Conservation (phyloP, 2,329 filamentous ascomycete genomes). For the Phialophora chinensis region DNA sequence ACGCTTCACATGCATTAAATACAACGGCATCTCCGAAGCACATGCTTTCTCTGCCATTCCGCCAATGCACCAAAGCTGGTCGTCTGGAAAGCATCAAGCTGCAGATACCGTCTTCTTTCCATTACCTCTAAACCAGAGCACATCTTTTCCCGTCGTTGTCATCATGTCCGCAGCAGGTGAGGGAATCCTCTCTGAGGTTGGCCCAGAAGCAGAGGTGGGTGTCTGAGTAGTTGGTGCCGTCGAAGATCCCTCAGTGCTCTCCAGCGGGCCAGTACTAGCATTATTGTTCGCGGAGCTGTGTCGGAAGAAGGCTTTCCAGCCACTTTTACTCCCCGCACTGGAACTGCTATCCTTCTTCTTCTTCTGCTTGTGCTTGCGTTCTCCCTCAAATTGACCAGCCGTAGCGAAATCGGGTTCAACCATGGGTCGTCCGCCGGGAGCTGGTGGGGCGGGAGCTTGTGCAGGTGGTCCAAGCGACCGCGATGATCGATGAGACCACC, state of each 20-base stretch:
- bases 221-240: constrained; percentile 7
- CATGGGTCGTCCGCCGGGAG: constrained; percentile 37
- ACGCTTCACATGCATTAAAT: neutral
- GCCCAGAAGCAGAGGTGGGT: neutral
- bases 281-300: constrained; percentile 48
- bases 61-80: neutral
- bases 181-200: constrained; percentile 5
- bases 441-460: constrained; percentile 36
- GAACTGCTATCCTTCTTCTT: constrained; percentile 30
- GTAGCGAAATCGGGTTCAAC: constrained; percentile 38
- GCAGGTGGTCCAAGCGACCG: constrained; percentile 29
- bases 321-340: constrained; percentile 28
- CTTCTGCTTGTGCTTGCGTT: constrained; percentile 34
- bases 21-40: neutral
- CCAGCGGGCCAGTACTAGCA: constrained; percentile 45
- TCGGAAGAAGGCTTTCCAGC: constrained; percentile 45
- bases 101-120: constrained; percentile 35
- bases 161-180: constrained; percentile 23
- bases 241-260: constrained; percentile 11
- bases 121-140: constrained; percentile 37
- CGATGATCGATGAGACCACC: constrained; percentile 32
- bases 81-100: neutral
- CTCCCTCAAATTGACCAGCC: constrained; percentile 37
- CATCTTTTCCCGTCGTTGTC: constrained; percentile 32
- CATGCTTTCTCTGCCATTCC: neutral